These are phyloP conservation scores for Kluyveromyces dobzhanskii DNA, from an alignment of 805 yeast genomes.

Conservation along the genomic window DNA sequence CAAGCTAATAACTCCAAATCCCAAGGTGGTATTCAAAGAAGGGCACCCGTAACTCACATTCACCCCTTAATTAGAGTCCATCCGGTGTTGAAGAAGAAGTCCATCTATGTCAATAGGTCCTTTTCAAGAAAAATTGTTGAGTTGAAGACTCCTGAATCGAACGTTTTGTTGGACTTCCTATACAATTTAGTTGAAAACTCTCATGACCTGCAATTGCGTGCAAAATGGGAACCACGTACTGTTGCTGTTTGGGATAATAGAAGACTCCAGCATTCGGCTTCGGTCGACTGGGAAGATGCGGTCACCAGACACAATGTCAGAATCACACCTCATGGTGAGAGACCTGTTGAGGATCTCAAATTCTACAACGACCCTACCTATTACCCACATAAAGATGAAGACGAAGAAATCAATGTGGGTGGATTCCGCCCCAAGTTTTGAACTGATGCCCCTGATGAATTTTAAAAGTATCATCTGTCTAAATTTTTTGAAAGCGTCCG, in stretches of 20 bases:
- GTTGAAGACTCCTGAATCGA: slow-evolving; percentile 64
- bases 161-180: slow-evolving; percentile 48
- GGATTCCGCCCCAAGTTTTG: too few species aligned
- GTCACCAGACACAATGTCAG: slow-evolving; percentile 65
- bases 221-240: slow-evolving; percentile 61
- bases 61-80: slow-evolving; percentile 70
- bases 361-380: slow-evolving; percentile 26
- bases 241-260: slow-evolving; percentile 79
- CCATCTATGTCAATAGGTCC: slow-evolving; percentile 46
- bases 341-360: slow-evolving; percentile 47
- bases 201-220: slow-evolving; percentile 61
- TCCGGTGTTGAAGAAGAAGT: slow-evolving; percentile 61
- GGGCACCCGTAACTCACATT: slow-evolving; percentile 42
- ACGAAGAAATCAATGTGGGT: not conserved
- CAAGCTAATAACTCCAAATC: slow-evolving; percentile 53
- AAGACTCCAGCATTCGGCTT: slow-evolving; percentile 58
- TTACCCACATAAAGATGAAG: not conserved
- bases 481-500: too few species aligned
- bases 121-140: slow-evolving; percentile 65
- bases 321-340: slow-evolving; percentile 65
- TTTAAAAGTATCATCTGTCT: too few species aligned
- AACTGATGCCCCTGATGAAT: too few species aligned
- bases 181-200: slow-evolving; percentile 43
- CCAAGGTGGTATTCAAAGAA: slow-evolving; percentile 60
- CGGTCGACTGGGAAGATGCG: slow-evolving; percentile 63